phyloP scores from a whole-genome alignment of 345 rosid species.

The Syzygium grande region DNA sequence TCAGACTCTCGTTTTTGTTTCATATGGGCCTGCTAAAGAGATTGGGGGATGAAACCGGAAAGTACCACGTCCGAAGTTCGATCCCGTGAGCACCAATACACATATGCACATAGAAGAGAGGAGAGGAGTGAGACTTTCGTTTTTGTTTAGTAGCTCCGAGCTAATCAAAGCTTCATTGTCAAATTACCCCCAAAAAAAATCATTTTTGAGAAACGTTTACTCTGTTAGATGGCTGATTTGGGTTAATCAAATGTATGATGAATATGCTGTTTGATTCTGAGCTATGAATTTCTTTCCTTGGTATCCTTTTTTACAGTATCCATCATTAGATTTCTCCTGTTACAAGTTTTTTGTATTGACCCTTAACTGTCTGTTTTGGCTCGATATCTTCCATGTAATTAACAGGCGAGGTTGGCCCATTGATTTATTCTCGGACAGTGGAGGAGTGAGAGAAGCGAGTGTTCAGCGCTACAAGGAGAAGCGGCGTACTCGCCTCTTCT shows the following conservation, averaged over 20 bases:
- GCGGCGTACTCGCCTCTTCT: conserved; percentile 75
- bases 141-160: background rate
- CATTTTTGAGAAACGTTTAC: background rate
- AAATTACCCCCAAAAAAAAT: background rate
- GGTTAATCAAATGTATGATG: background rate
- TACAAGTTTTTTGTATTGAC: background rate
- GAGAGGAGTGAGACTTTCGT: background rate
- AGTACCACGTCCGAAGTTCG: no score
- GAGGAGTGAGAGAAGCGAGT: conserved; percentile 76
- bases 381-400: background rate
- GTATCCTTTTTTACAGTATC: background rate
- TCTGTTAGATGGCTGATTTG: background rate
- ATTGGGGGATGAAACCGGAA: no score
- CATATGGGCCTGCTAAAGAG: no score
- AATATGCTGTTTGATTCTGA: background rate
- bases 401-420: conserved; percentile 79
- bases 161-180: background rate
- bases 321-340: background rate
- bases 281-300: background rate
- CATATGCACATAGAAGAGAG: no score
- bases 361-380: background rate
- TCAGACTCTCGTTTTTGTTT: background rate
- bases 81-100: no score
- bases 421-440: conserved; percentile 58
- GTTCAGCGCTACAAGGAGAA: conserved; percentile 88